A percentile compares a stretch with the other conserved stretches of the same genome.
phyloP scores from a whole-genome alignment of 352 stramenopile genomes.

The Globisporangium cystogenes region DNA sequence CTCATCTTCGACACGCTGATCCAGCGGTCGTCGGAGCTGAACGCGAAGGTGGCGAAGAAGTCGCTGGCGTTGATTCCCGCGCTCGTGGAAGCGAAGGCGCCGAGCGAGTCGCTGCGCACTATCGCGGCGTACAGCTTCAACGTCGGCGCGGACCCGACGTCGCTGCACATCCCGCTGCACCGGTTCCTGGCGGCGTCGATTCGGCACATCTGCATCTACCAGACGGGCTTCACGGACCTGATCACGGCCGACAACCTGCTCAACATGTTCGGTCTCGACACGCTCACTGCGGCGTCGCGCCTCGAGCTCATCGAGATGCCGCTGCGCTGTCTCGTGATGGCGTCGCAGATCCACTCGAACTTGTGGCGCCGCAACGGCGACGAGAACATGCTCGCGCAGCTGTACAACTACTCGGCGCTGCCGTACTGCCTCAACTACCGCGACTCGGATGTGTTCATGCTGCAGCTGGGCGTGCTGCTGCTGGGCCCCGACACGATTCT shows the following conservation, averaged over 20 bases:
- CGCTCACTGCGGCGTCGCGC: slow-evolving; percentile 31
- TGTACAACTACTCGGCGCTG: slow-evolving; percentile 88
- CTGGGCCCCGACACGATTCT: slow-evolving; percentile 58
- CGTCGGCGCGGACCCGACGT: slow-evolving; percentile 49
- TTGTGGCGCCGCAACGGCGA: slow-evolving; percentile 84
- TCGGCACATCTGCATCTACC: slow-evolving; percentile 59
- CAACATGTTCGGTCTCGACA: slow-evolving; percentile 50
- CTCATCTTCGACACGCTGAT: slow-evolving; percentile 39
- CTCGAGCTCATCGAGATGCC: slow-evolving; percentile 75
- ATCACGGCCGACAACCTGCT: slow-evolving; percentile 47
- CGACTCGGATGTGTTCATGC: slow-evolving; percentile 73
- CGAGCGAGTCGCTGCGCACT: slow-evolving; percentile 3
- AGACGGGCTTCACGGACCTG: slow-evolving; percentile 37
- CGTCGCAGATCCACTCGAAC: slow-evolving; percentile 84
- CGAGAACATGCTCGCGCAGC: slow-evolving; percentile 86
- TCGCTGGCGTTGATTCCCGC: slow-evolving; percentile 26
- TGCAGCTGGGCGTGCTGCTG: slow-evolving; percentile 68
- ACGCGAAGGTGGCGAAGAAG: slow-evolving; percentile 52
- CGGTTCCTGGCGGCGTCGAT: slow-evolving; percentile 72
- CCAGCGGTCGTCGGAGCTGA: slow-evolving; percentile 37
- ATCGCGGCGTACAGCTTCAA: slow-evolving; percentile 62
- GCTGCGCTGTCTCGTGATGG: slow-evolving; percentile 78
- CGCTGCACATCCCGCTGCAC: slow-evolving; percentile 79
- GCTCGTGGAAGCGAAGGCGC: slow-evolving; percentile 19
- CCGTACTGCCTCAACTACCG: slow-evolving; percentile 86